Evolutionary conservation across 2,329 filamentous ascomycete genomes (phyloP).

Genomic region (Drechslera avenae): DNA sequence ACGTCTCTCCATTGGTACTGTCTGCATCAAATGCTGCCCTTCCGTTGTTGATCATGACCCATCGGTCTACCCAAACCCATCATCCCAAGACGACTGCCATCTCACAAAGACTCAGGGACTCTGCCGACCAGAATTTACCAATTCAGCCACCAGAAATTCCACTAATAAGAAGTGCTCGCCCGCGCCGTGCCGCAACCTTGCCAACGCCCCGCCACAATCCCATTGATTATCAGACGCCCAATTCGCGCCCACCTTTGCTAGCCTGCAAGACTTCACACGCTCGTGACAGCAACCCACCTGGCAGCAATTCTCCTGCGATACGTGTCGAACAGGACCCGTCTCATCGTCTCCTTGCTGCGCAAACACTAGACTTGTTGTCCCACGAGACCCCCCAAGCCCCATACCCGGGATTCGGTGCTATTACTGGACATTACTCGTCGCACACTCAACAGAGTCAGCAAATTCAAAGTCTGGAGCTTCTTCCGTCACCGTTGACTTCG

Average conservation of each 20-base stretch:
- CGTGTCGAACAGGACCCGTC: slow-evolving; percentile 20
- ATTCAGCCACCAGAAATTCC: slow-evolving; percentile 39
- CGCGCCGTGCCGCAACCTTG: slow-evolving; percentile 42
- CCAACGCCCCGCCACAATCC: slow-evolving; percentile 37
- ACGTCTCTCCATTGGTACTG: slow-evolving; percentile 43
- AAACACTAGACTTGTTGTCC: slow-evolving; percentile 24
- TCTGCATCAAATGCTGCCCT: slow-evolving; percentile 35
- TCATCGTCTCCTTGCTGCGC: slow-evolving; percentile 20
- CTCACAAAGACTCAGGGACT: slow-evolving; percentile 45
- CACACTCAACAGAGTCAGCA: slow-evolving; percentile 21
- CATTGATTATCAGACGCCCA: slow-evolving; percentile 34
- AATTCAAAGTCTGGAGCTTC: slow-evolving; percentile 17
- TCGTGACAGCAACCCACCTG: slow-evolving; percentile 25
- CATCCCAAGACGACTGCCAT: slow-evolving; percentile 37
- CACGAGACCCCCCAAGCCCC: slow-evolving; percentile 27
- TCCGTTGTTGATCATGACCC: slow-evolving; percentile 43
- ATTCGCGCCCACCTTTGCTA: slow-evolving; percentile 29
- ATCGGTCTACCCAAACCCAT: slow-evolving; percentile 37
- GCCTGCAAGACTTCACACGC: slow-evolving; percentile 30
- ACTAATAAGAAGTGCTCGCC: slow-evolving; percentile 34
- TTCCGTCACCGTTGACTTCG: slow-evolving; percentile 31
- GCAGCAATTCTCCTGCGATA: slow-evolving; percentile 26
- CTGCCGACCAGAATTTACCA: slow-evolving; percentile 36
- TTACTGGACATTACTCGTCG: slow-evolving; percentile 15
- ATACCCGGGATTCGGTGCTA: slow-evolving; percentile 16